Evolutionary conservation across 2,329 filamentous ascomycete genomes (phyloP).

Genomic region (Phoma sp.): DNA sequence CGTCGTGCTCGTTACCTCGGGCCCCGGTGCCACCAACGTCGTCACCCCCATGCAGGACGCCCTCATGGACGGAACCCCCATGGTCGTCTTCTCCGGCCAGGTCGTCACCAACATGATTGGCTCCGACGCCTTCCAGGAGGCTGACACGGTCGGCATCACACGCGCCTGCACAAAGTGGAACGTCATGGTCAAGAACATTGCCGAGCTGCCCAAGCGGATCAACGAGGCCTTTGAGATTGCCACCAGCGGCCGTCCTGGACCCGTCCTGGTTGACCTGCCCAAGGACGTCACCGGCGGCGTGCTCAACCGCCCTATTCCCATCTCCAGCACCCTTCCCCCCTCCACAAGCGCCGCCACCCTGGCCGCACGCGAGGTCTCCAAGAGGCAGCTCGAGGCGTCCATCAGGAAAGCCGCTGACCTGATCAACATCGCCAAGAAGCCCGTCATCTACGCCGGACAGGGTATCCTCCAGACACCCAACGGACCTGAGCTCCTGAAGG

Average conservation of each 20-base stretch:
- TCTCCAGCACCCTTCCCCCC: slow-evolving; percentile 74
- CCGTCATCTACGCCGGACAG: slow-evolving; percentile 92
- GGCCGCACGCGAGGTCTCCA: slow-evolving; percentile 76
- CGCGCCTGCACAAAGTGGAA: slow-evolving; percentile 99
- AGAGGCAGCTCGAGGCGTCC: slow-evolving; percentile 75
- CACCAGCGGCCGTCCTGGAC: slow-evolving; percentile 89
- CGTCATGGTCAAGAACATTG: slow-evolving; percentile 95
- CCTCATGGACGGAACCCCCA: slow-evolving; percentile 90
- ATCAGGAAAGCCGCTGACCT: slow-evolving; percentile 80
- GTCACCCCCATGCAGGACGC: slow-evolving; percentile 97
- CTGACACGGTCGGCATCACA: slow-evolving; percentile 92
- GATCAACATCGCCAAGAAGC: slow-evolving; percentile 90
- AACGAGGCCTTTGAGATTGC: slow-evolving; percentile 99
- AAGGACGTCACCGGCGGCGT: slow-evolving; percentile 94
- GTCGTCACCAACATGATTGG: slow-evolving; percentile 90
- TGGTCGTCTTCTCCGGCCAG: slow-evolving; percentile 96
- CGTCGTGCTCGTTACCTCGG: slow-evolving; percentile 95
- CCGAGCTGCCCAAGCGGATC: slow-evolving; percentile 89
- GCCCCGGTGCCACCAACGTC: slow-evolving; percentile 95
- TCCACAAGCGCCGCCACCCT: slow-evolving; percentile 87
- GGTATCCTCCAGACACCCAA: slow-evolving; percentile 83
- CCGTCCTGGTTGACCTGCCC: slow-evolving; percentile 92
- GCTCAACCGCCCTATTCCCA: slow-evolving; percentile 83
- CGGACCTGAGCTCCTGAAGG: slow-evolving; percentile 79
- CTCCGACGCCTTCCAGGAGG: slow-evolving; percentile 96